Evolutionary conservation across 2,329 filamentous ascomycete species (phyloP).

Genomic region (Talaromyces sp.): DNA sequence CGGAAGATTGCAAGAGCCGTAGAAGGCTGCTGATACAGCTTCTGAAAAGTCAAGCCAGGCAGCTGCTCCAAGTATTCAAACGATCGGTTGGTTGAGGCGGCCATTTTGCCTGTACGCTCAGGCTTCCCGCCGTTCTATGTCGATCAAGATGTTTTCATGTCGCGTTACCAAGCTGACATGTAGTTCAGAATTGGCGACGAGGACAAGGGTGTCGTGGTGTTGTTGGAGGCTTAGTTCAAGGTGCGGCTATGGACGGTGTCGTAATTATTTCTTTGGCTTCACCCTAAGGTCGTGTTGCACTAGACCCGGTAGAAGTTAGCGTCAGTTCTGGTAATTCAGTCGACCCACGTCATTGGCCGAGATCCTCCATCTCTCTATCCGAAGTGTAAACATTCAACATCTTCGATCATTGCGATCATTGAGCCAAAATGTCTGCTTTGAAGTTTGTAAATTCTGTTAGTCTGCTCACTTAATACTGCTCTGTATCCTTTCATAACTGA

Average conservation of each 20-base stretch:
- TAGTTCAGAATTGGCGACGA: background rate
- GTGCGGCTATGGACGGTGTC: background rate
- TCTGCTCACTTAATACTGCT: slow-evolving; percentile 8
- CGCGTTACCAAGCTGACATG: slow-evolving; percentile 15
- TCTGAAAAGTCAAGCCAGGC: slow-evolving; percentile 81
- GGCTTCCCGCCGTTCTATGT: slow-evolving; percentile 22
- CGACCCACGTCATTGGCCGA: slow-evolving; percentile 5
- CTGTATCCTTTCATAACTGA: background rate
- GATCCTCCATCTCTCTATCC: background rate
- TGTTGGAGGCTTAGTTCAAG: background rate
- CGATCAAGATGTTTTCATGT: slow-evolving; percentile 29
- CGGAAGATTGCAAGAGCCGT: slow-evolving; percentile 94
- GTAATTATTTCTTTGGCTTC: slow-evolving; percentile 4
- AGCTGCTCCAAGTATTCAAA: slow-evolving; percentile 93
- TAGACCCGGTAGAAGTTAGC: background rate
- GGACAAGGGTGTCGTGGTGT: background rate
- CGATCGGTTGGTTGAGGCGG: slow-evolving; percentile 56
- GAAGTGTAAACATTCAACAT: background rate
- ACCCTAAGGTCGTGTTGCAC: background rate
- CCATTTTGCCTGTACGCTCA: slow-evolving; percentile 44
- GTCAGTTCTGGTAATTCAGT: background rate
- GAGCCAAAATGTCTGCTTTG: slow-evolving; percentile 49
- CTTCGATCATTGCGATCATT: background rate
- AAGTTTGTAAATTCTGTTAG: slow-evolving; percentile 64
- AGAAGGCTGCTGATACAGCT: slow-evolving; percentile 92